Percentiles rank a stretch among this genome's conserved stretches.
These are phyloP conservation scores for Vigna nakashimae DNA, from an alignment of 306 rosid species.

Conservation along the genomic window DNA sequence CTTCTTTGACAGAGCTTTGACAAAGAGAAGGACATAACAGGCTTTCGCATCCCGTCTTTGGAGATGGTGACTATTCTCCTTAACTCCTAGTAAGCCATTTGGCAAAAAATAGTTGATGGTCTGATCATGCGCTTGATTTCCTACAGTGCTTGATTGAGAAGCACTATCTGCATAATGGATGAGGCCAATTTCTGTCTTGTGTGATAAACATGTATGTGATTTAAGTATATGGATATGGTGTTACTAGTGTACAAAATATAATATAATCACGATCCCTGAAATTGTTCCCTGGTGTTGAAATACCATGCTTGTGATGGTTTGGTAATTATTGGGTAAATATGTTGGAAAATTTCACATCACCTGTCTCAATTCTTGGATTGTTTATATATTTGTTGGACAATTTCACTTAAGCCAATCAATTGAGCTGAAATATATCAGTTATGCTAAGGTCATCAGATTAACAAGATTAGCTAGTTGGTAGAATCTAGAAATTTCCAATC, in stretches of 20 bases:
- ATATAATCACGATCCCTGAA: slow-evolving; percentile 21
- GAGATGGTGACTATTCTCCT: slow-evolving; percentile 89
- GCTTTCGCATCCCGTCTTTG: slow-evolving; percentile 67
- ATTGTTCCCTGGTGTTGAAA: slow-evolving; percentile 4
- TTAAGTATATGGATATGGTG: neutral
- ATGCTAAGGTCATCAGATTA: neutral
- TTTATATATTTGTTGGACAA: too few species aligned
- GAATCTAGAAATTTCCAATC: neutral
- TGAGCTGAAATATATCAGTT: too few species aligned
- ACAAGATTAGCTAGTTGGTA: neutral
- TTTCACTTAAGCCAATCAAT: too few species aligned
- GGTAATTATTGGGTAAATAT: too few species aligned
- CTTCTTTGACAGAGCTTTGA: slow-evolving; percentile 84
- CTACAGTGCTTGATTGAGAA: slow-evolving; percentile 37
- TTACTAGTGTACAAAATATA: slow-evolving; percentile 8
- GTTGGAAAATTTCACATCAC: too few species aligned
- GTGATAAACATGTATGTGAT: neutral
- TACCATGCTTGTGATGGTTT: neutral
- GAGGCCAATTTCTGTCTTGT: slow-evolving; percentile 10
- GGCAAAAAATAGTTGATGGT: slow-evolving; percentile 40
- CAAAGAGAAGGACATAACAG: slow-evolving; percentile 76
- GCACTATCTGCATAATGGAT: slow-evolving; percentile 20
- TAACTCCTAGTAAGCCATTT: slow-evolving; percentile 63
- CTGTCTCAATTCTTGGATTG: too few species aligned
- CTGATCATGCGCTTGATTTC: slow-evolving; percentile 37